These are phyloP conservation scores for Phytophthora podocarpi DNA, from an alignment of 352 stramenopile species.

Conservation along the genomic window DNA sequence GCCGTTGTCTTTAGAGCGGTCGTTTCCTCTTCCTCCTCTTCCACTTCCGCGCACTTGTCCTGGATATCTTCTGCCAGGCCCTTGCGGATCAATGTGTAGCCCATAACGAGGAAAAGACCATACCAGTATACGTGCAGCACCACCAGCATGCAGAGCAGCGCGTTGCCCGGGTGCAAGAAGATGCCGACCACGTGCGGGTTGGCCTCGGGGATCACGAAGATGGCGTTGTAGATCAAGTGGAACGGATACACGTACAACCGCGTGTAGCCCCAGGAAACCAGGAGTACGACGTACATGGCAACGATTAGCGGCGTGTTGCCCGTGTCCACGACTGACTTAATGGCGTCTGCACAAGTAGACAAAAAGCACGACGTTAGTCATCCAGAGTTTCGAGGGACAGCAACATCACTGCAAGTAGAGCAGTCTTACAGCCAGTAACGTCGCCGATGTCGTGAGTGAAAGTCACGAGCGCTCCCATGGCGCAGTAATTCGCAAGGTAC, in stretches of 20 bases:
- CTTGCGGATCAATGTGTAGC: slow-evolving; percentile 41
- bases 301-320: slow-evolving; percentile 39
- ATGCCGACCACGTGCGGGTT: slow-evolving; percentile 41
- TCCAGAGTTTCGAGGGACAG: too few species aligned
- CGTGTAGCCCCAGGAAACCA: slow-evolving; percentile 51
- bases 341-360: slow-evolving; percentile 48
- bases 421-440: slow-evolving; percentile 46
- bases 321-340: slow-evolving; percentile 71
- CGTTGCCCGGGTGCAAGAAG: slow-evolving; percentile 41
- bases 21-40: slow-evolving; percentile 8
- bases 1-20: slow-evolving; percentile 14
- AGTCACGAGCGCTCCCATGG: slow-evolving; percentile 45
- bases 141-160: slow-evolving; percentile 47
- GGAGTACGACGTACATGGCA: slow-evolving; percentile 41
- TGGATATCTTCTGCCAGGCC: slow-evolving; percentile 44
- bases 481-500: slow-evolving; percentile 54
- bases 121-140: slow-evolving; percentile 55
- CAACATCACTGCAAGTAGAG: neutral
- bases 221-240: slow-evolving; percentile 46
- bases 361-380: slow-evolving; percentile 17
- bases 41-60: slow-evolving; percentile 37
- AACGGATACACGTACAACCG: slow-evolving; percentile 49
- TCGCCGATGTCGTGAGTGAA: slow-evolving; percentile 64
- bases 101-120: slow-evolving; percentile 48
- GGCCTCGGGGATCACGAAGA: slow-evolving; percentile 33